Evolutionary conservation across 768 basidiomycete genomes (phyloP).

Genomic region (Lactarius hengduanensis): DNA sequence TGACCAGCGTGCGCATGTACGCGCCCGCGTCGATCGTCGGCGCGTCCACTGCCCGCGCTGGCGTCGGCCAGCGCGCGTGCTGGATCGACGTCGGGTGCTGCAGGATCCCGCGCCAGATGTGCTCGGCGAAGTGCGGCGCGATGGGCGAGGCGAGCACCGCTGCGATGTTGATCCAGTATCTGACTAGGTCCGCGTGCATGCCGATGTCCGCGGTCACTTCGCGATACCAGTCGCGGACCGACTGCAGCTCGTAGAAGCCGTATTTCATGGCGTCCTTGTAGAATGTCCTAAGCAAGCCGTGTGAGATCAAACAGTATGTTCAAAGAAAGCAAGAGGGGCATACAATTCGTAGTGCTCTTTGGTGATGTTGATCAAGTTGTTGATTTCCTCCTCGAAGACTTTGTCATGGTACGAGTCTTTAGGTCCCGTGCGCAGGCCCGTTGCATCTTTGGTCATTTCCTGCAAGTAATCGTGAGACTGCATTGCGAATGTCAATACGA

Average conservation of each 20-base stretch:
- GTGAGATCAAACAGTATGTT: neutral
- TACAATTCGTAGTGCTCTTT: slow-evolving; percentile 81
- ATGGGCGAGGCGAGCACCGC: slow-evolving; percentile 81
- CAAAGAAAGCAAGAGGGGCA: slow-evolving; percentile 34
- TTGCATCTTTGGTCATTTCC: slow-evolving; percentile 78
- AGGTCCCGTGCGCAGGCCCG: slow-evolving; percentile 69
- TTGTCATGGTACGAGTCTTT: slow-evolving; percentile 75
- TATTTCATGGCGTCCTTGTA: slow-evolving; percentile 96
- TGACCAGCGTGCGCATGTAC: slow-evolving; percentile 91
- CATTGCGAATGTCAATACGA: neutral
- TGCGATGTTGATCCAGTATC: slow-evolving; percentile 81
- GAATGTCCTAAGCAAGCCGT: slow-evolving; percentile 56
- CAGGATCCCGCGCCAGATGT: slow-evolving; percentile 79
- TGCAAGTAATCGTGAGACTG: slow-evolving; percentile 34
- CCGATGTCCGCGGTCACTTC: slow-evolving; percentile 85
- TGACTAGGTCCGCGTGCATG: slow-evolving; percentile 88
- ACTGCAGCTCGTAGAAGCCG: slow-evolving; percentile 95
- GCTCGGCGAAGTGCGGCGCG: slow-evolving; percentile 92
- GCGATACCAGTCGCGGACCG: slow-evolving; percentile 92
- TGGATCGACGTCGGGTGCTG: slow-evolving; percentile 77
- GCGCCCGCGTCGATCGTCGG: slow-evolving; percentile 66
- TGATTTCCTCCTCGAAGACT: slow-evolving; percentile 90
- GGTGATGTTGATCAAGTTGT: slow-evolving; percentile 78
- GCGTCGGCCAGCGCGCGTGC: slow-evolving; percentile 78
- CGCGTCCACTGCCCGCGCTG: slow-evolving; percentile 56